Evolutionary conservation across 768 basidiomycete species (phyloP).

Genomic region (Daedalea quercina): DNA sequence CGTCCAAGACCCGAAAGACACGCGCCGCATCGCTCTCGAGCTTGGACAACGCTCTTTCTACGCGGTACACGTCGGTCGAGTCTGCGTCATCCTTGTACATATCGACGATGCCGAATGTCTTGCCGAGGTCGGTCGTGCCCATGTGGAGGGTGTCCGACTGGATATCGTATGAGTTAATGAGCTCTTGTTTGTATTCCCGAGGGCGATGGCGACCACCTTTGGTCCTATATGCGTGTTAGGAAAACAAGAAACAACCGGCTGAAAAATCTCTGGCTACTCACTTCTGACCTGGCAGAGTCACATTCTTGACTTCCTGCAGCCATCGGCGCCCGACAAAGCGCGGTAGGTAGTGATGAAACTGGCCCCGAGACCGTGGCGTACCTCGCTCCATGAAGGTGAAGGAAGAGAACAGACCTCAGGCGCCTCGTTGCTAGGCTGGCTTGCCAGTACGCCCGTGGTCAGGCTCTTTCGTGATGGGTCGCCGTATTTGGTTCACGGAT

Average conservation of each 20-base stretch:
- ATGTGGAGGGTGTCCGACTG: not conserved
- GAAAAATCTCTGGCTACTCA: not conserved
- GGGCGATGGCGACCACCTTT: not conserved
- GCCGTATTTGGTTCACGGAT: no score
- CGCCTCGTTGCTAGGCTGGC: no score
- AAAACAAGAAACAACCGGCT: not conserved
- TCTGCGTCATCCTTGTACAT: not conserved
- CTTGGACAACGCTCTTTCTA: conserved; percentile 2
- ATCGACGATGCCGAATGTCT: conserved; percentile 1
- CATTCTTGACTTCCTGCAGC: not conserved
- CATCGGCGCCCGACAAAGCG: conserved; percentile 4
- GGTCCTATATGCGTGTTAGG: not conserved
- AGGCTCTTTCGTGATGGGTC: no score
- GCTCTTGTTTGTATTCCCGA: not conserved
- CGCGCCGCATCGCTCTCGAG: conserved; percentile 2
- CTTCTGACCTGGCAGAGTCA: not conserved
- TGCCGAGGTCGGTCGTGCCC: not conserved
- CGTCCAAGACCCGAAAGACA: not conserved
- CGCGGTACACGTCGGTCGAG: not conserved
- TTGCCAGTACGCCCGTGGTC: no score
- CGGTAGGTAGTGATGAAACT: conserved; percentile 5
- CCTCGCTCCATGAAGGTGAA: not conserved
- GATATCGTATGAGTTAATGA: conserved; percentile 4
- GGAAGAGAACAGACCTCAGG: no score
- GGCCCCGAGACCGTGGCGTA: not conserved